phyloP scores from a whole-genome alignment of 371 early-diverging fungal species.

The Chytridium lagenaria region DNA sequence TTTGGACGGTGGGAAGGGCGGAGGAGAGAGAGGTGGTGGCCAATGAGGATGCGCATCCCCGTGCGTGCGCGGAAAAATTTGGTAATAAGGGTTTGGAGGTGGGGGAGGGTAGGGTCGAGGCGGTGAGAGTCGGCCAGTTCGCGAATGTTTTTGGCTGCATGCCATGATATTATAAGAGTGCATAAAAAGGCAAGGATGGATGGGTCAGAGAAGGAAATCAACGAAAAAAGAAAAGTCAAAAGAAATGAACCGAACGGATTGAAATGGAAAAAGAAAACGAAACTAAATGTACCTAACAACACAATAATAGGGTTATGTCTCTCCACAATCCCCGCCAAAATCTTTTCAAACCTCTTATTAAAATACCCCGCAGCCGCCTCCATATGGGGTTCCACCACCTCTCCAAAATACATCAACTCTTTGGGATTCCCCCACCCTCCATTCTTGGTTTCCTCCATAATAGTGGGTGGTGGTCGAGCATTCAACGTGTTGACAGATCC shows the following conservation, averaged over 20 bases:
- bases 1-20: slow-evolving; percentile 41
- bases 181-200: too few species aligned
- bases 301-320: slow-evolving; percentile 19
- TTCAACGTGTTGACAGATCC: background rate
- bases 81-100: slow-evolving; percentile 84
- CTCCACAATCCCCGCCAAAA: slow-evolving; percentile 11
- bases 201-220: too few species aligned
- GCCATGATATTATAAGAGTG: too few species aligned
- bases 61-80: slow-evolving; percentile 92
- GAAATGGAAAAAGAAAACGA: too few species aligned
- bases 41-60: slow-evolving; percentile 71
- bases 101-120: slow-evolving; percentile 14
- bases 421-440: too few species aligned
- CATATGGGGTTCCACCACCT: slow-evolving; percentile 11
- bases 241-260: too few species aligned
- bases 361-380: background rate
- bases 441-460: background rate
- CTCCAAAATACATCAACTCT: background rate
- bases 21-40: slow-evolving; percentile 39
- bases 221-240: too few species aligned
- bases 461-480: background rate
- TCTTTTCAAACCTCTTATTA: background rate
- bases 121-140: slow-evolving; percentile 47
- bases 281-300: too few species aligned
- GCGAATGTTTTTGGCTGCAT: slow-evolving; percentile 22